These are phyloP conservation scores for Puya raimondii DNA, from an alignment of 176 grass and related monocot species.

Conservation along the genomic window DNA sequence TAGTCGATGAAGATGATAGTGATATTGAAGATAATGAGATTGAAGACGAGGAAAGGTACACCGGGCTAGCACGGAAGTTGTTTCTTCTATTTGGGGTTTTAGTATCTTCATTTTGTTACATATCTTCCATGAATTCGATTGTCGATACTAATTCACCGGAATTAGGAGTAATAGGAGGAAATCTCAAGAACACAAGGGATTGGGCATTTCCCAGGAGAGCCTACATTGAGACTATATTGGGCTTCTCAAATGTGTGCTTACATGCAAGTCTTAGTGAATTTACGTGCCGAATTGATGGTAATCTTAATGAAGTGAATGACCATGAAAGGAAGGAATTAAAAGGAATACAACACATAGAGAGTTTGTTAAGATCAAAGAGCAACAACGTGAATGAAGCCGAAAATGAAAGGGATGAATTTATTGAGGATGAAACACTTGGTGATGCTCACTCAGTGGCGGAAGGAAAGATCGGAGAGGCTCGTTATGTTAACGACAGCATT, in stretches of 20 bases:
- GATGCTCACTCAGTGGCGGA: not conserved
- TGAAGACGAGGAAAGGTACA: not conserved
- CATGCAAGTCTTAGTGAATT: not conserved
- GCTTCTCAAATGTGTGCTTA: constrained; percentile 9
- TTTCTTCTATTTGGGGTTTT: not conserved
- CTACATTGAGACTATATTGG: not conserved
- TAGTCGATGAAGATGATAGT: not conserved
- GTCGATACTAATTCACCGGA: not conserved
- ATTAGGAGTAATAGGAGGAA: not conserved
- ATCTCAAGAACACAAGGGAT: not conserved
- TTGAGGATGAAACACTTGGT: not conserved
- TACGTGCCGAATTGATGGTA: constrained; percentile 5
- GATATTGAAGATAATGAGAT: not conserved
- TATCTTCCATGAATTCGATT: constrained; percentile 2
- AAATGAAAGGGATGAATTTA: not conserved
- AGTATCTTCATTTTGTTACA: not conserved
- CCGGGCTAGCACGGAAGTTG: not conserved
- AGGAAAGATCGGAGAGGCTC: not conserved
- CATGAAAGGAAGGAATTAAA: not conserved
- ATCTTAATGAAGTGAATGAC: not conserved
- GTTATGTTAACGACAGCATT: not conserved
- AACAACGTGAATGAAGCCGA: not conserved
- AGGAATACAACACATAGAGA: not conserved
- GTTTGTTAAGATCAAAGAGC: not conserved
- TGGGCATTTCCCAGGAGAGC: not conserved